Evolutionary conservation across 176 grass and related monocot genomes (phyloP), one percentile per base, ranked within the genome.

Genomic region (Oryza meridionalis): DNA sequence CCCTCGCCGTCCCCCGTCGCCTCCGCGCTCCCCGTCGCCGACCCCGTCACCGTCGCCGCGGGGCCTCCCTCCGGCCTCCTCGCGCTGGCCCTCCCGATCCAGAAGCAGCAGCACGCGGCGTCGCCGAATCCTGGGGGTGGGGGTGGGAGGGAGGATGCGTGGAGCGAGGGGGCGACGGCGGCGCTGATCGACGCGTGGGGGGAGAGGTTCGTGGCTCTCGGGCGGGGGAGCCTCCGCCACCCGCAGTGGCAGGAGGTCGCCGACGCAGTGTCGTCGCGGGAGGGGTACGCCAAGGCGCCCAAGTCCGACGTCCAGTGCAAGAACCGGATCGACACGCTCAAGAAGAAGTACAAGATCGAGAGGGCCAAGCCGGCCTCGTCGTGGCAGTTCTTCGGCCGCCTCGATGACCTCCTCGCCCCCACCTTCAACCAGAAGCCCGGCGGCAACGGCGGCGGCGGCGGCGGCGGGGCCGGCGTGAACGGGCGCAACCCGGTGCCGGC

Each of bases 231-330:
- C 81, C 88, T 99, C 69, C 91, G 92, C 24, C 93, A 96, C 83
- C 94, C 94, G 47, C 96, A 99, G 77, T 99, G 96, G 96, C 96
- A 99, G 87, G 96, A 99, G 89, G 96, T 99, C 69, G 96, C 96
- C 55, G 96, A 99, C 43, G 88, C 88, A 61, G 89, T 99, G 78
- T 96, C 91, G 66, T 88, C 91, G 64, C 91, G 90, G 24, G 93
- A 99, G 33, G 88, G 90, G 27, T 99, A 99, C 78, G 90, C 93
- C 73, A 99, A 92, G 86, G 73, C 86, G 17, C 75, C 88, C 47
- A 96, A 86, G 81, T 90, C 93, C 62, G 96, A 96, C 67, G 76
- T 96, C 33, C 96, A 99, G 91, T 99, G 96, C 81, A 99, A 99
- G 89, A 99, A 99, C 86, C 93, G 96, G 67, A 92, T 99, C 78